Percentiles rank a stretch among this genome's conserved stretches.
Conservation (phyloP, 2,329 filamentous ascomycete species). For the Dothidotthia symphoricarpi region DNA sequence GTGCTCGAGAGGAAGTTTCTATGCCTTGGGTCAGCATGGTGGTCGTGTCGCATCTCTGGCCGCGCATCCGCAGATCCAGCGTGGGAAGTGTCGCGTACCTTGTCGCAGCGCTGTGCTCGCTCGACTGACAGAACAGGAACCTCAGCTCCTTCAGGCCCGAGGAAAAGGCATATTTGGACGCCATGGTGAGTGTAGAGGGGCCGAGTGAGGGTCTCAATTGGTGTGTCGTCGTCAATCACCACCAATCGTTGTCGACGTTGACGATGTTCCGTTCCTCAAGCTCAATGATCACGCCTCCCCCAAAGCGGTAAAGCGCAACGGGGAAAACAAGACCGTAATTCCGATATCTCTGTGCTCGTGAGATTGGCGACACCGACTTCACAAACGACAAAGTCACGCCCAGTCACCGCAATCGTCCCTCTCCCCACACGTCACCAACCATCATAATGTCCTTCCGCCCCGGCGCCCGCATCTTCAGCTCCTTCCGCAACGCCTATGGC, state of each 20-base stretch:
- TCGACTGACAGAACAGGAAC: conserved; percentile 95
- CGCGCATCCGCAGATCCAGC: too few relatives aligned
- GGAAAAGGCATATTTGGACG: conserved; percentile 87
- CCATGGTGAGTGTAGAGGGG: conserved; percentile 60
- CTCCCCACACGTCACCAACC: conserved; percentile 46
- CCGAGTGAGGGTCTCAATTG: conserved; percentile 16
- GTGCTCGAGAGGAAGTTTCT: conserved; percentile 87
- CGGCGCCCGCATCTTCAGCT: conserved; percentile 58
- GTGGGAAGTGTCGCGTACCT: conserved; percentile 57
- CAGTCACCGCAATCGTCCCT: conserved; percentile 29
- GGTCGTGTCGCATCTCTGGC: background rate
- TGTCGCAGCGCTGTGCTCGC: conserved; percentile 82
- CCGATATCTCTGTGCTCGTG: conserved; percentile 13
- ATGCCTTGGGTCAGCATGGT: conserved; percentile 6
- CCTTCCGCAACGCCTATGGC: conserved; percentile 55
- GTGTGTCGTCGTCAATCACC: conserved; percentile 9
- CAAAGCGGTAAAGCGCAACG: conserved; percentile 13
- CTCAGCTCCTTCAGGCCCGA: conserved; percentile 90
- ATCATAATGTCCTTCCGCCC: conserved; percentile 56
- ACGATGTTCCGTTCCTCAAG: too few relatives aligned
- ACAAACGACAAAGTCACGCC: conserved; percentile 3
- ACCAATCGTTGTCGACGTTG: conserved; percentile 10
- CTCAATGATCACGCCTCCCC: conserved; percentile 11
- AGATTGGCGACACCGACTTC: background rate
- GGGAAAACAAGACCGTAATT: conserved; percentile 28